phyloP scores from a whole-genome alignment of 805 yeast genomes.

The Allodekkera sacchari region DNA sequence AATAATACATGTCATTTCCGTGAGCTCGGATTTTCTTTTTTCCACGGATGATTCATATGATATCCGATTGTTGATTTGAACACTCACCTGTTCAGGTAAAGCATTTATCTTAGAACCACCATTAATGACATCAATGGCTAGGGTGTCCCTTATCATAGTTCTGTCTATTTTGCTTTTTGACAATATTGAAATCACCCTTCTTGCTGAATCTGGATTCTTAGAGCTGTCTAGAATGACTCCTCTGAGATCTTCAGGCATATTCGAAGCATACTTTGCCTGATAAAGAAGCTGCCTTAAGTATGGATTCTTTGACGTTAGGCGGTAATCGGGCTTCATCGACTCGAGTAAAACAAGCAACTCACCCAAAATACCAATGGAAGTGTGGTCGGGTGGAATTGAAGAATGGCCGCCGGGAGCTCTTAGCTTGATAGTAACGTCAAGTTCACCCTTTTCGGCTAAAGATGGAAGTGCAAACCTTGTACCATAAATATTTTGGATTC shows the following conservation, averaged over 20 bases:
- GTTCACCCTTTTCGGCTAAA: slow-evolving; percentile 41
- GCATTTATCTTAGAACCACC: slow-evolving; percentile 47
- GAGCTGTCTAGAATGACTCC: slow-evolving; percentile 32
- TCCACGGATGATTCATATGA: slow-evolving; percentile 35
- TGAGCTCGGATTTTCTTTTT: slow-evolving; percentile 25
- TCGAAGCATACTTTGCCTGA: slow-evolving; percentile 34
- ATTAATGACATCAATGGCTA: slow-evolving; percentile 36
- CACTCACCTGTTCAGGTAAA: slow-evolving; percentile 38
- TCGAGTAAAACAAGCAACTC: slow-evolving; percentile 33
- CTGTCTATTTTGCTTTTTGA: slow-evolving; percentile 20
- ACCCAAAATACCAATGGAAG: slow-evolving; percentile 39
- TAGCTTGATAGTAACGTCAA: slow-evolving; percentile 32
- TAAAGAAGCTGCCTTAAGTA: slow-evolving; percentile 36
- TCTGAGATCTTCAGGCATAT: slow-evolving; percentile 26
- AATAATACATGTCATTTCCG: slow-evolving; percentile 23
- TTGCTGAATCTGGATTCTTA: slow-evolving; percentile 28
- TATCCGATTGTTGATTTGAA: slow-evolving; percentile 37
- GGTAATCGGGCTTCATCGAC: too few relatives aligned
- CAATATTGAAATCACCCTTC: slow-evolving; percentile 28
- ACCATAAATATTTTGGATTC: slow-evolving; percentile 30
- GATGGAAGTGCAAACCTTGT: slow-evolving; percentile 35
- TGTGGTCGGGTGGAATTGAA: slow-evolving; percentile 40
- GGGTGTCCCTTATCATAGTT: slow-evolving; percentile 37
- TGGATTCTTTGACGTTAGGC: too few relatives aligned
- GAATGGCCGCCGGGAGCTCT: slow-evolving; percentile 45